Base-by-base conservation (phyloP, 179 eudicot species). In the Corrigiola litoralis region DNA sequence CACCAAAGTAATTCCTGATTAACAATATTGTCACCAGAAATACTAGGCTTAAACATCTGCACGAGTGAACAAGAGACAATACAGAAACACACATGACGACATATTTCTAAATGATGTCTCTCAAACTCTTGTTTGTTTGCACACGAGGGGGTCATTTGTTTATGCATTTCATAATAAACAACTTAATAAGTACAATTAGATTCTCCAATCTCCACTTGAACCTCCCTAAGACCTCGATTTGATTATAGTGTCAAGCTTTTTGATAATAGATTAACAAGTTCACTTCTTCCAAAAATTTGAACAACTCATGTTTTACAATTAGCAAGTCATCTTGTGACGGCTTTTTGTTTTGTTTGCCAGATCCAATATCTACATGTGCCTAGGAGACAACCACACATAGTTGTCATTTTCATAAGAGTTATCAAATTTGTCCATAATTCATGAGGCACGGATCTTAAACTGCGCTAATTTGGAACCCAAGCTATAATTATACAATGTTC, bases 281-380 rank as follows among this genome's bases (percentile, higher is more conserved):
- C 20, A 5, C 36, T 18, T 33, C 9, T 17, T 44, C 16, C 42
- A 7, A 62, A 25, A 28, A 60, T 20, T 18, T 50, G 44, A 54
- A 60, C 66, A 69, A 53, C 66, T 60, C 60, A 65, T 37, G 52
- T 24, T 42, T 42, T 20, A 66, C 44, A 66, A 55, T 27, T 55
- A 47, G 66, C 40, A 49, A 59, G 34, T 49, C 29, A 48, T 48
- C 23, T 57, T 49, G 54, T n/a, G 63, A 56, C 16, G 46, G n/a
- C n/a, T 58, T 10, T 41, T 53, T 70, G 74, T 61, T 37, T 31
- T 32, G 59, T 36, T 48, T 53, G 68, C 24, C 52, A 62, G 74
- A 70, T 70, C 62, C 63, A 70, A 63, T 56, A 46, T 70, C 16
- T 41, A 47, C 57, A 69, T 41, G 51, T 69, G 67, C 52, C 49